A percentile compares a stretch with the other conserved stretches of the same genome.
Evolutionary conservation across 306 rosid genomes (phyloP).

Genomic region (Myrica gale): DNA sequence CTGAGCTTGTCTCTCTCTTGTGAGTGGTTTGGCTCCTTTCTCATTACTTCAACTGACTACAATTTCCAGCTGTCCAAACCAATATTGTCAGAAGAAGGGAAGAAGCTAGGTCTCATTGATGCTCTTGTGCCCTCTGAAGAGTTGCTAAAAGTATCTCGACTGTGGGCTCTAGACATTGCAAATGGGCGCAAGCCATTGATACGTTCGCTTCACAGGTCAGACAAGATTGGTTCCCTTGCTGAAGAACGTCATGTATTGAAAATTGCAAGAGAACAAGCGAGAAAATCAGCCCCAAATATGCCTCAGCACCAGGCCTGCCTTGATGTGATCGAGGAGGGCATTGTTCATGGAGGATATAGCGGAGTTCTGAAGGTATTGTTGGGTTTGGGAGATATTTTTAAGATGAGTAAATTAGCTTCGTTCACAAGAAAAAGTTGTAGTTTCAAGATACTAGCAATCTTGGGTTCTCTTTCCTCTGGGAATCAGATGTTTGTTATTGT

Average conservation of each 20-base stretch:
- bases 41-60: not conserved
- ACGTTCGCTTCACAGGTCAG: conserved; percentile 88
- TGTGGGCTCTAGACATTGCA: conserved; percentile 84
- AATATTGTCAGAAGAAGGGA: conserved; percentile 88
- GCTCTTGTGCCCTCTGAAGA: conserved; percentile 72
- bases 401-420: not conserved
- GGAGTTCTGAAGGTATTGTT: conserved; percentile 76
- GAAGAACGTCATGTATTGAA: conserved; percentile 67
- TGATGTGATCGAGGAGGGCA: conserved; percentile 83
- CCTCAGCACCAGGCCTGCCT: conserved; percentile 93
- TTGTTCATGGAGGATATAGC: conserved; percentile 91
- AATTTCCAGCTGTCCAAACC: conserved; percentile 68
- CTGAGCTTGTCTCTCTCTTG: not conserved
- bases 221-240: conserved; percentile 66
- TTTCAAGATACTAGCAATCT: not conserved
- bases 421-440: conserved; percentile 1
- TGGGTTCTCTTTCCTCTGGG: not conserved
- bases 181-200: conserved; percentile 75
- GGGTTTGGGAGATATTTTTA: conserved; percentile 7
- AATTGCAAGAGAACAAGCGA: conserved; percentile 65
- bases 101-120: conserved; percentile 83
- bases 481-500: conserved; percentile 17
- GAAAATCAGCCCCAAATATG: conserved; percentile 72
- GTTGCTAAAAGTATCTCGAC: conserved; percentile 68
- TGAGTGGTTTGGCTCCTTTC: not conserved